Evolutionary conservation across 306 rosid genomes (phyloP), one percentile per base, ranked within the genome.

Genomic region (Hippophae gyantsensis): DNA sequence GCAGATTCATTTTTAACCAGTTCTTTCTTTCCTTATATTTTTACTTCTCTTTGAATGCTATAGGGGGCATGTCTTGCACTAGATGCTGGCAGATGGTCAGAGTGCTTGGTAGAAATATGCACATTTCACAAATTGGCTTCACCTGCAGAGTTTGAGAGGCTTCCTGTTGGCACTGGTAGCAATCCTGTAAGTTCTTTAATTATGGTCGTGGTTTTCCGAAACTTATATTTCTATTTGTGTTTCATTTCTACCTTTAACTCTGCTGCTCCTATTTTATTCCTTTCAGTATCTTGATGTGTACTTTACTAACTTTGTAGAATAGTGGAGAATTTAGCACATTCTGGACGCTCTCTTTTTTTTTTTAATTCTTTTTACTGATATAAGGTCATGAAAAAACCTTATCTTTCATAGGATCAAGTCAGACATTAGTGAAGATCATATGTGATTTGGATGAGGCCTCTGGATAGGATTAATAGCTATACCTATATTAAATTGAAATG

Each of bases 111-210:
- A 65, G 74, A 88, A 66, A 79, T 92, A 69, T 87, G 95, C 70
- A 81, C 82, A 77, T 80, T 73, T 69, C 82, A 85, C 79, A 71
- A 82, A 71, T 63, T 92, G 58, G 76, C 95, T 74, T 70, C 74
- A 61, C 90, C 89, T 58, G 62, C 83, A 23, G 95, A 87, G 53
- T 90, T 81, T 69, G 93, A 92, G 76, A 83, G 86, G 84, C 93
- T 92, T 70, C 99, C 99, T 55, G 93, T 92, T 82, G 99, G 99
- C 65, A 74, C 76, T 47, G 96, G 99, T 61, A 88, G 99, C 79
- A 92, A 92, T 88, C 99, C 96, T 70, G 99, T 92, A 81, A 92
- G 98, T 78, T 74, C 18, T 61, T 13, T 38, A 8, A 51, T 18
- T 53, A 61, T 18, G 11, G 9, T 6, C 42, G n/a, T n/a, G 10